Percentiles rank a stretch among this genome's conserved stretches.
Evolutionary conservation across 2,329 filamentous ascomycete species (phyloP).

Genomic region (Ascocoryne sarcoides): DNA sequence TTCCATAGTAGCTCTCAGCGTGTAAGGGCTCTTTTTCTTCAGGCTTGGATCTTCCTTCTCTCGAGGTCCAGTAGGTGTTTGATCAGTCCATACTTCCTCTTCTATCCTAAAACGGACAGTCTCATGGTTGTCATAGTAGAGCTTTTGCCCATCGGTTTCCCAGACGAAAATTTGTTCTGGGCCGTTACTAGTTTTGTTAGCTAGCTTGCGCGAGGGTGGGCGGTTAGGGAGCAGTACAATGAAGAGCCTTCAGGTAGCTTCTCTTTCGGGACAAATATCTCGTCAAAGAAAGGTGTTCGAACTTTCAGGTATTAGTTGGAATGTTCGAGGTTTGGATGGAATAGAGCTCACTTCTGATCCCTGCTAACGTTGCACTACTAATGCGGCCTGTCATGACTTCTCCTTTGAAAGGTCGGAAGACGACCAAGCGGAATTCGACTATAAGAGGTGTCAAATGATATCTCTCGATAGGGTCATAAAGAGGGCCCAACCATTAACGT

Average conservation of each 20-base stretch:
- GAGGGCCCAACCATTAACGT: constrained; percentile 69
- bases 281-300: constrained; percentile 85
- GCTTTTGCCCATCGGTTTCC: constrained; percentile 60
- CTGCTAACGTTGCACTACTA: constrained; percentile 60
- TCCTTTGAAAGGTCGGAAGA: constrained; percentile 92
- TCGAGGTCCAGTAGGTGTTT: constrained; percentile 61
- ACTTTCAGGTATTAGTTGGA: constrained; percentile 44
- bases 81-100: constrained; percentile 84
- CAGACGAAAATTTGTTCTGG: constrained; percentile 57
- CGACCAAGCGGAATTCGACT: constrained; percentile 90
- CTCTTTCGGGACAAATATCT: constrained; percentile 71
- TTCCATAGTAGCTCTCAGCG: constrained; percentile 57
- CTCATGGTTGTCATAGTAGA: constrained; percentile 88
- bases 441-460: background rate
- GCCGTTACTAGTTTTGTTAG: constrained; percentile 1
- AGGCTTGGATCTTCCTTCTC: constrained; percentile 49
- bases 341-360: constrained; percentile 53
- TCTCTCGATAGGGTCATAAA: background rate
- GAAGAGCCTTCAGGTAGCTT: constrained; percentile 67
- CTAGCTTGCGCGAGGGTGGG: too few relatives aligned
- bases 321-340: background rate
- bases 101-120: constrained; percentile 79
- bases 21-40: constrained; percentile 58
- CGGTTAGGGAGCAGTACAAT: constrained; percentile 59
- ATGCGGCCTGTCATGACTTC: constrained; percentile 86